Evolutionary conservation across 1,284 basidiomycete genomes (phyloP).

Genomic region (Leccinum pachyderme): DNA sequence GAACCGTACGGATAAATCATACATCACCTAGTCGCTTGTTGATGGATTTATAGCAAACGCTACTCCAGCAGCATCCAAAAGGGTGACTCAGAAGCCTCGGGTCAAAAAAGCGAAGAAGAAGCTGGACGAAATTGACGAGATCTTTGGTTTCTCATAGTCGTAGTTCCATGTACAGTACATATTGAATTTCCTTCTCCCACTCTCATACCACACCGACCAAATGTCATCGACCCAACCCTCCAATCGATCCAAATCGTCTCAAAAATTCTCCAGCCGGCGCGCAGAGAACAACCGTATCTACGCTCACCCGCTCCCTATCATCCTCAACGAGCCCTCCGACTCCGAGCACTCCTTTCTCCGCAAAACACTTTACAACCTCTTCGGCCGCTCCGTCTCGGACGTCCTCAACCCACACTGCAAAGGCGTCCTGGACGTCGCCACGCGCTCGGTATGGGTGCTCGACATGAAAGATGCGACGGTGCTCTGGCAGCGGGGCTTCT

Average conservation of each 20-base stretch:
- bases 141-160: constrained; percentile 28
- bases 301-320: constrained; percentile 60
- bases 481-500: constrained; percentile 92
- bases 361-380: constrained; percentile 45
- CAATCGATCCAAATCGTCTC: constrained; percentile 28
- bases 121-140: constrained; percentile 32
- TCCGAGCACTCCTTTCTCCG: constrained; percentile 34
- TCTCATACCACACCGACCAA: background rate
- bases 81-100: constrained; percentile 5
- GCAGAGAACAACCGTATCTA: constrained; percentile 67
- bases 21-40: background rate
- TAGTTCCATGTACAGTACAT: background rate
- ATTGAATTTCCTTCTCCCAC: background rate
- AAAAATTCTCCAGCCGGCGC: constrained; percentile 53
- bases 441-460: constrained; percentile 80
- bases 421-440: constrained; percentile 70
- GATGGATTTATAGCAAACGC: constrained; percentile 8
- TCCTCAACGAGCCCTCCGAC: constrained; percentile 45
- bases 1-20: constrained; percentile 7
- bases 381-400: constrained; percentile 49
- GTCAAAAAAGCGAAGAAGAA: constrained; percentile 29
- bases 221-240: constrained; percentile 51
- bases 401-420: constrained; percentile 62
- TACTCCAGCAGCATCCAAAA: background rate
- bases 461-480: constrained; percentile 59